Conservation (phyloP, 2,329 filamentous ascomycete species). For the Fusarium sp. region DNA sequence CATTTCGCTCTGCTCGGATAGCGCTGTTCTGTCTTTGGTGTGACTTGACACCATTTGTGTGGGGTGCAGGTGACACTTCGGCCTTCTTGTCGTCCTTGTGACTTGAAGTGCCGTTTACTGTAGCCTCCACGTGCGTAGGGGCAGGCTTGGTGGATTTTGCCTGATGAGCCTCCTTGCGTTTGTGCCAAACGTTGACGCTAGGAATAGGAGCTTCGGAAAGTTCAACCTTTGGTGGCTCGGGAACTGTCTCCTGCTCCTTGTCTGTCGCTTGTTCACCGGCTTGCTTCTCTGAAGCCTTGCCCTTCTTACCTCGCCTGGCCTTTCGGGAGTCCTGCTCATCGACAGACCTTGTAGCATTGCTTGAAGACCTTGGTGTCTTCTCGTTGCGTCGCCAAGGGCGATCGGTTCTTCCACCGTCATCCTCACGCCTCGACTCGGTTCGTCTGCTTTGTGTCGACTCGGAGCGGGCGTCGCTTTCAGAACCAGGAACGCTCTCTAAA, state of each 20-base stretch:
- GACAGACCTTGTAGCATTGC: constrained; percentile 71
- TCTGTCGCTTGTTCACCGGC: constrained; percentile 64
- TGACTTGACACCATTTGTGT: constrained; percentile 54
- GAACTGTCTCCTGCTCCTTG: constrained; percentile 61
- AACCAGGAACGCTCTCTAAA: constrained; percentile 49
- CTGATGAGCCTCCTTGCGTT: constrained; percentile 75
- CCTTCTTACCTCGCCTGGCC: constrained; percentile 71
- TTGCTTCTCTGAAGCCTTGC: constrained; percentile 56
- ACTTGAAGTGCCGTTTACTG: constrained; percentile 45
- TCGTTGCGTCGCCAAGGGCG: constrained; percentile 57
- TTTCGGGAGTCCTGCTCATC: constrained; percentile 66
- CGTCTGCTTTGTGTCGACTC: constrained; percentile 50
- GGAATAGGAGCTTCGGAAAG: constrained; percentile 86
- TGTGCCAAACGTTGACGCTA: constrained; percentile 87
- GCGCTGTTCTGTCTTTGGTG: constrained; percentile 58
- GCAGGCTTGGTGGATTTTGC: constrained; percentile 60
- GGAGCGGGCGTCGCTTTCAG: constrained; percentile 52
- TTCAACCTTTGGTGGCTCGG: constrained; percentile 67
- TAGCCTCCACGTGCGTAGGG: constrained; percentile 52
- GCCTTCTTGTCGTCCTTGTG: constrained; percentile 58
- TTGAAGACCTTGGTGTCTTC: constrained; percentile 67
- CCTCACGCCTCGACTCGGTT: constrained; percentile 52
- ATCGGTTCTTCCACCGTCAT: constrained; percentile 54
- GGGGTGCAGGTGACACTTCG: constrained; percentile 38
- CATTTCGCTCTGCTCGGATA: constrained; percentile 54